These are phyloP conservation scores for Drechmeria coniospora DNA, from an alignment of 2,329 filamentous ascomycete species.

Conservation along the genomic window DNA sequence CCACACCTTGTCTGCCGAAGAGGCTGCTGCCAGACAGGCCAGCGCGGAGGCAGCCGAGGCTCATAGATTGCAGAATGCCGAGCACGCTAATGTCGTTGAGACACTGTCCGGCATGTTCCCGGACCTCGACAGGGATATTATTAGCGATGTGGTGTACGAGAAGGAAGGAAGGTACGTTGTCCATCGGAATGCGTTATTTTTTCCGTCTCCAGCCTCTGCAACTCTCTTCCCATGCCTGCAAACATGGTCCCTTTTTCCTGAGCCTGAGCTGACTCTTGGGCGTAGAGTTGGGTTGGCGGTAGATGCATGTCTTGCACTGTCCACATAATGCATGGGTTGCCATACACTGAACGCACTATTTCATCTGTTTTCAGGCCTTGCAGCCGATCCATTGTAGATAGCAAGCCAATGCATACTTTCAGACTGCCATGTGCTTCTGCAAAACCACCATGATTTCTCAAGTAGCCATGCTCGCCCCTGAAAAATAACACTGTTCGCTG, in stretches of 20 bases:
- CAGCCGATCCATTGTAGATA: neutral
- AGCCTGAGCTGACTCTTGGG: slow-evolving; percentile 3
- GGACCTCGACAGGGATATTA: slow-evolving; percentile 81
- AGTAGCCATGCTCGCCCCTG: no score
- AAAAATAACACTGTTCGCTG: no score
- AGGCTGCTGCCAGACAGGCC: slow-evolving; percentile 78
- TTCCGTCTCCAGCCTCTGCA: neutral
- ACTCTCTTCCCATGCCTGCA: neutral
- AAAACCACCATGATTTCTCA: no score
- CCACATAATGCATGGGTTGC: slow-evolving; percentile 22
- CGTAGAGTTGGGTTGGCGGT: slow-evolving; percentile 67
- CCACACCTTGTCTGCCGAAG: slow-evolving; percentile 54
- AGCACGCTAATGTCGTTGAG: slow-evolving; percentile 85
- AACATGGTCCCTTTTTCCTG: slow-evolving; percentile 1
- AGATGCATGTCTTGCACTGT: slow-evolving; percentile 66
- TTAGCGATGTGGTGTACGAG: slow-evolving; percentile 89
- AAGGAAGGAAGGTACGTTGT: slow-evolving; percentile 75
- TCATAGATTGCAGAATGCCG: slow-evolving; percentile 61
- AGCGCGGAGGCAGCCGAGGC: slow-evolving; percentile 83
- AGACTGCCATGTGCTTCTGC: no score
- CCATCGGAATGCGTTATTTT: neutral
- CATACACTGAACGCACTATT: no score
- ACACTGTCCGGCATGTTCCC: slow-evolving; percentile 95
- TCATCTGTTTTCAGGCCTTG: neutral
- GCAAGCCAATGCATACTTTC: neutral